Conservation (phyloP, 208 protist species). For the Sergeia podlipaevii region DNA sequence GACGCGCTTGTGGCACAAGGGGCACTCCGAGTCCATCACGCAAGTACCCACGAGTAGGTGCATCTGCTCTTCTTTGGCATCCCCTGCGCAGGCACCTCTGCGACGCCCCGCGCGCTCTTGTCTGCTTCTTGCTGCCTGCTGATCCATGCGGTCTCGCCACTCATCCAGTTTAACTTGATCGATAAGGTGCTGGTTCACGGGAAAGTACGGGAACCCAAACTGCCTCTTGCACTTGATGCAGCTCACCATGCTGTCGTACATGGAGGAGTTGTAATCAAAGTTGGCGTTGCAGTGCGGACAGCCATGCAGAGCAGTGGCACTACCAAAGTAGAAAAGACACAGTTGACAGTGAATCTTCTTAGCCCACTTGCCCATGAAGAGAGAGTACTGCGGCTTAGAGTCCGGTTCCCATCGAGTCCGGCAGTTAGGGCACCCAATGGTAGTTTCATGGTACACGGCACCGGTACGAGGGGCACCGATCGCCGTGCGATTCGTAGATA, state of each 20-base stretch:
- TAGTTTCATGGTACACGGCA: constrained; percentile 42
- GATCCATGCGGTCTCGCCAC: constrained; percentile 53
- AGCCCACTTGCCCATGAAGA: constrained; percentile 83
- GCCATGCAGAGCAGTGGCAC: constrained; percentile 65
- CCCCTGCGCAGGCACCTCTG: not conserved
- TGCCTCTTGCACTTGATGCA: constrained; percentile 51
- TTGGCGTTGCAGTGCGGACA: constrained; percentile 70
- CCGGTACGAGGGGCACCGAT: constrained; percentile 52
- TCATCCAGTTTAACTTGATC: constrained; percentile 56
- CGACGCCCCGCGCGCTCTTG: constrained; percentile 44
- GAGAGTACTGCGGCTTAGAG: constrained; percentile 71
- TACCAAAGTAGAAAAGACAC: constrained; percentile 79
- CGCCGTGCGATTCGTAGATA: constrained; percentile 71
- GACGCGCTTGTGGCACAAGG: constrained; percentile 49
- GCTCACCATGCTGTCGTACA: constrained; percentile 60
- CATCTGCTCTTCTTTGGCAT: constrained; percentile 26
- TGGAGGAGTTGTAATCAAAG: constrained; percentile 77
- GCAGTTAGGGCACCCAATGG: constrained; percentile 72
- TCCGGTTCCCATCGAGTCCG: constrained; percentile 69
- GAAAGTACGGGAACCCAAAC: constrained; percentile 85
- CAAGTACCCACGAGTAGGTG: constrained; percentile 48
- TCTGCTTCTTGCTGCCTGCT: constrained; percentile 12
- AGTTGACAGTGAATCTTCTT: constrained; percentile 84
- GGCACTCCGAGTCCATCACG: constrained; percentile 67
- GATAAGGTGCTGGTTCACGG: constrained; percentile 67